These are phyloP conservation scores for Ophiocordyceps camponoti-saundersi DNA, from an alignment of 2,329 filamentous ascomycete species.

Conservation along the genomic window DNA sequence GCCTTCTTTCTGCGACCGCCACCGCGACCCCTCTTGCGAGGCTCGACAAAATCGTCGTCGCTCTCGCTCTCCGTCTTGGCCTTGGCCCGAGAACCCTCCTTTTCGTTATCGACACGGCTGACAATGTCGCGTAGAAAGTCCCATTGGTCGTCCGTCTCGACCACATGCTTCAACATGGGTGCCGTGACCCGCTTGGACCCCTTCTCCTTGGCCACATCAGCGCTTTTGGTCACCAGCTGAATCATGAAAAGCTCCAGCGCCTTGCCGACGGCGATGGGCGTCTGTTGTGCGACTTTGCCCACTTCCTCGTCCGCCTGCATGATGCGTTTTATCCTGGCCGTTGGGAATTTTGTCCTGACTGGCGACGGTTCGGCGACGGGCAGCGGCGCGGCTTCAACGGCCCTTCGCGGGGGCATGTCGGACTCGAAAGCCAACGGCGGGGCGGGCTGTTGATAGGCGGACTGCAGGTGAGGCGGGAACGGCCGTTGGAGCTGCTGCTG, in stretches of 20 bases:
- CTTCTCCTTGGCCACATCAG: conserved; percentile 64
- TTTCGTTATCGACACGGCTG: conserved; percentile 54
- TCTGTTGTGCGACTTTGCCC: conserved; percentile 94
- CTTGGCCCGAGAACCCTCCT: conserved; percentile 22
- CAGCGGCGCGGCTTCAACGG: conserved; percentile 14
- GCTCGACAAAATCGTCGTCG: conserved; percentile 29
- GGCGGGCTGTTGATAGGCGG: conserved; percentile 1
- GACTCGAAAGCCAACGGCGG: not conserved
- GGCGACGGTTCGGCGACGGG: conserved; percentile 42
- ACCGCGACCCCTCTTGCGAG: conserved; percentile 28
- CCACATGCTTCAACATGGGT: conserved; percentile 78
- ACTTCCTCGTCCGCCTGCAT: conserved; percentile 99
- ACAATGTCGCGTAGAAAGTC: conserved; percentile 91
- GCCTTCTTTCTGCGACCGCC: conserved; percentile 32
- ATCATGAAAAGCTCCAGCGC: conserved; percentile 98
- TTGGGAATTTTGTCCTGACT: conserved; percentile 90
- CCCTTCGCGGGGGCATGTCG: conserved; percentile 18
- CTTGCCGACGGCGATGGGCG: conserved; percentile 88
- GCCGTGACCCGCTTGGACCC: conserved; percentile 82
- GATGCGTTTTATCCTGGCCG: conserved; percentile 93
- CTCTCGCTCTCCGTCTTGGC: conserved; percentile 35
- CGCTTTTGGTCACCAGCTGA: conserved; percentile 74
- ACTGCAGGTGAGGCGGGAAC: not conserved
- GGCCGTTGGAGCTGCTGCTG: not conserved
- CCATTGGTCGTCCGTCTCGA: conserved; percentile 78